Base-by-base conservation (phyloP, 208 protist genomes). In the Entamoeba moshkovskii region DNA sequence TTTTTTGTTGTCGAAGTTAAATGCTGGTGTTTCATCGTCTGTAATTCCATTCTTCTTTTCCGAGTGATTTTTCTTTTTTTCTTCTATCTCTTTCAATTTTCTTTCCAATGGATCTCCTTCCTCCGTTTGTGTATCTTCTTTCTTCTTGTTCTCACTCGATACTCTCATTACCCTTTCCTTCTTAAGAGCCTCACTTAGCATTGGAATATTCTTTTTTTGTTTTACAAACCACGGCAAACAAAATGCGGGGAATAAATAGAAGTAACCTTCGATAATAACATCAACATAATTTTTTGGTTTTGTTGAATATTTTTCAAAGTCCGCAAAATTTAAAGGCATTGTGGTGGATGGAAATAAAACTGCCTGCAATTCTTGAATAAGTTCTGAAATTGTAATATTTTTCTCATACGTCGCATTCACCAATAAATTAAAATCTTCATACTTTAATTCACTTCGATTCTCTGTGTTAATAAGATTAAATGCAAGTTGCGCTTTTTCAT, bases 211-310 rank as follows among this genome's bases (percentile, higher is more conserved):
- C 33, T 85, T 85, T 38, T 85, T 85, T 4, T 85, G 59, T 85
- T 85, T 85, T 13, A 85, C 59, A 85, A 85, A 85, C 59, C 59
- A 85, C 11, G 59, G 59, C 8, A 85, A 38, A 85, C 59, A 85
- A 85, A 85, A 85, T 42, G 59, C 59, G 13, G 59, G 59, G 25
- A 85, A 85, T 11, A 85, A 22, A 85, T 85, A 38, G 33, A 85
- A 85, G n/a, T 85, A 85, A 1, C 29, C 59, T 85, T 85, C 59
- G 13, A 85, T 85, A 38, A 85, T 85, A 13, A 85, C 59, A 85
- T 85, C 59, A 85, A 85, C n/a, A 85, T 85, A 85, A 38, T 85
- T 85, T 29, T 85, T 85, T 85, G 59, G 59, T 38, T 85, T 85
- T 85, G 59, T 85, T 2, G 59, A 85, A 38, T 85, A 85, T 85